phyloP scores from a whole-genome alignment of 2,329 filamentous ascomycete species.

The Colletotrichum acutatum region DNA sequence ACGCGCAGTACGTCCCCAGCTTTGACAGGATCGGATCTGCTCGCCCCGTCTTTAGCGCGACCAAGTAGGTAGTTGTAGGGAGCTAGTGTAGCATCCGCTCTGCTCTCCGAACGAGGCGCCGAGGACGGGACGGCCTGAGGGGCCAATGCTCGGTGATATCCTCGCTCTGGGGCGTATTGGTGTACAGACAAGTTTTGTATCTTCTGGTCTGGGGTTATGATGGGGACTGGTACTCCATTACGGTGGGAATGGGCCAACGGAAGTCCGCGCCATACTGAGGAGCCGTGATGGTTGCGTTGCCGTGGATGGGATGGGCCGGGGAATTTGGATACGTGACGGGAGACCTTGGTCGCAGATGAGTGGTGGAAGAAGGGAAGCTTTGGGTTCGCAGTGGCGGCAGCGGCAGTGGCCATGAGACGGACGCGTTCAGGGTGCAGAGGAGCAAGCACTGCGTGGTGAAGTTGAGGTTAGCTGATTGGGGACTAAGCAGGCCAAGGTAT shows the following conservation, averaged over 20 bases:
- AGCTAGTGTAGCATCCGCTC: slow-evolving; percentile 31
- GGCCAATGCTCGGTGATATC: slow-evolving; percentile 26
- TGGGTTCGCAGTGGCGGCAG: slow-evolving; percentile 8
- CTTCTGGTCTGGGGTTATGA: not conserved
- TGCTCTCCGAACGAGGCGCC: slow-evolving; percentile 23
- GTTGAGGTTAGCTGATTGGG: not conserved
- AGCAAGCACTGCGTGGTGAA: not conserved
- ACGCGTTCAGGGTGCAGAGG: slow-evolving; percentile 11
- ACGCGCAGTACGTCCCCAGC: slow-evolving; percentile 20
- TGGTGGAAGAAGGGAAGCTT: slow-evolving; percentile 19
- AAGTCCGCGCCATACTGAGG: slow-evolving; percentile 13
- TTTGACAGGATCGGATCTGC: slow-evolving; percentile 34
- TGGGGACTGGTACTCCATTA: slow-evolving; percentile 7
- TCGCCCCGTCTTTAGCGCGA: slow-evolving; percentile 27
- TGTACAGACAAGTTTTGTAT: not conserved
- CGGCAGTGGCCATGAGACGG: not conserved
- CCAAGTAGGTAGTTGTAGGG: slow-evolving; percentile 9
- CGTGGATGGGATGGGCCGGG: not conserved
- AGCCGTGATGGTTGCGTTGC: not conserved
- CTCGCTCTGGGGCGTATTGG: not conserved
- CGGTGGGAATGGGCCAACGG: slow-evolving; percentile 24
- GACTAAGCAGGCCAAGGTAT: not conserved
- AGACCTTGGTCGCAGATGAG: not conserved
- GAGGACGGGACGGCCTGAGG: slow-evolving; percentile 31
- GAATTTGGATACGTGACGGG: not conserved